Evolutionary conservation across 495 filamentous ascomycete genomes (phyloP).

Genomic region (Chaetomidium leptoderma): DNA sequence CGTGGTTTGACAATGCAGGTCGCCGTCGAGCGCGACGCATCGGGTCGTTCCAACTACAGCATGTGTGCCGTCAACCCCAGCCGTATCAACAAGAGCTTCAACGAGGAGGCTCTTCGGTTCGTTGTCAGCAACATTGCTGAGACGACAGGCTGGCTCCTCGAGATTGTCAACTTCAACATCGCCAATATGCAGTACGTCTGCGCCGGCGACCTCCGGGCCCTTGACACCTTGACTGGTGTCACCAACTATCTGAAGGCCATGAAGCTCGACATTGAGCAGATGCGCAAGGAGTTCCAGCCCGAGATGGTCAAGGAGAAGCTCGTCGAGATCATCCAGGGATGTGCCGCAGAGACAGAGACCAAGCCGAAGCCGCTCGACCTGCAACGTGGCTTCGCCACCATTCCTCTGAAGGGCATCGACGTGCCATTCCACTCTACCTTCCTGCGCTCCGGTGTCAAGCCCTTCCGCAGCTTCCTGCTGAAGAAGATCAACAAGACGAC

Average conservation of each 20-base stretch:
- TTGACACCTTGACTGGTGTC: slow-evolving; percentile 88
- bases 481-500: slow-evolving; percentile 99
- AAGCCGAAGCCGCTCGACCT: slow-evolving; percentile 86
- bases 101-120: slow-evolving; percentile 91
- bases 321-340: slow-evolving; percentile 70
- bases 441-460: slow-evolving; percentile 94
- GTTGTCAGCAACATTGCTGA: slow-evolving; percentile 90
- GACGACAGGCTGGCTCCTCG: slow-evolving; percentile 87
- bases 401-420: slow-evolving; percentile 93
- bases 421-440: slow-evolving; percentile 99
- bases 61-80: slow-evolving; percentile 99
- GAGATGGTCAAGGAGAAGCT: slow-evolving; percentile 52
- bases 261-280: slow-evolving; percentile 90
- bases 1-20: slow-evolving; percentile 99
- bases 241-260: slow-evolving; percentile 92
- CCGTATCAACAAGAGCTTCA: slow-evolving; percentile 95
- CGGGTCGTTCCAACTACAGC: slow-evolving; percentile 91
- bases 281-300: slow-evolving; percentile 79
- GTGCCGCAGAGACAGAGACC: slow-evolving; percentile 74
- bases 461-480: slow-evolving; percentile 91
- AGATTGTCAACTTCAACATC: slow-evolving; percentile 99
- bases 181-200: slow-evolving; percentile 98
- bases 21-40: slow-evolving; percentile 90
- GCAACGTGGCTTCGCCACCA: slow-evolving; percentile 92
- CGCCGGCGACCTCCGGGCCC: slow-evolving; percentile 90